phyloP scores from a whole-genome alignment of 257 asterid genomes.

The Solanum medicagineum region DNA sequence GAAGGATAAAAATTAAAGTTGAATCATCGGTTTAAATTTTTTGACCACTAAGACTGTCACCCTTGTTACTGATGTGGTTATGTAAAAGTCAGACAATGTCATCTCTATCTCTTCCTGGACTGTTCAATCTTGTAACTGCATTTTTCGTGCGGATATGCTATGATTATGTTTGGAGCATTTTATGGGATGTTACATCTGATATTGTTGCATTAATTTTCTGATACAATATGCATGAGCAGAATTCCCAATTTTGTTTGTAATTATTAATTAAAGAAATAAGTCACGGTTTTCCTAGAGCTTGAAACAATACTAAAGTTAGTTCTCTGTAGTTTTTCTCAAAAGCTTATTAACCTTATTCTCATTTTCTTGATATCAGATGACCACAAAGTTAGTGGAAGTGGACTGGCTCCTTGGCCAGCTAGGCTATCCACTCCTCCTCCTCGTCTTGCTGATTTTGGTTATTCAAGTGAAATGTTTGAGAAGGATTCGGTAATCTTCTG shows the following conservation, averaged over 20 bases:
- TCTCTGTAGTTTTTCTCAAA: not conserved
- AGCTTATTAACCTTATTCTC: not conserved
- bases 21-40: not conserved
- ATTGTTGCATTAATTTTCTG: not conserved
- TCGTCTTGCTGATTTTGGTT: slow-evolving; percentile 94
- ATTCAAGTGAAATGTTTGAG: slow-evolving; percentile 73
- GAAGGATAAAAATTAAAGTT: not conserved
- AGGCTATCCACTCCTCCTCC: slow-evolving; percentile 85
- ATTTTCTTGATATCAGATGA: slow-evolving; percentile 47
- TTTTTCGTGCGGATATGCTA: not conserved
- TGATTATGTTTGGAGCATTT: not conserved
- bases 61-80: not conserved
- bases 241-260: not conserved
- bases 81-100: not conserved
- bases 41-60: not conserved
- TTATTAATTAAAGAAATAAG: not conserved
- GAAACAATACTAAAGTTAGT: not conserved
- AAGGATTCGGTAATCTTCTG: slow-evolving; percentile 61
- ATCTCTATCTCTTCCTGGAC: not conserved
- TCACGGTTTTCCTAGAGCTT: not conserved
- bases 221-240: not conserved
- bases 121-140: not conserved
- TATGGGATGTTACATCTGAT: not conserved
- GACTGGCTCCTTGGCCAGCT: slow-evolving; percentile 94
- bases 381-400: slow-evolving; percentile 72